A percentile compares a stretch with the other conserved stretches of the same genome.
Evolutionary conservation across 2,329 filamentous ascomycete species (phyloP).

Genomic region (Dichotomopilus funicola): DNA sequence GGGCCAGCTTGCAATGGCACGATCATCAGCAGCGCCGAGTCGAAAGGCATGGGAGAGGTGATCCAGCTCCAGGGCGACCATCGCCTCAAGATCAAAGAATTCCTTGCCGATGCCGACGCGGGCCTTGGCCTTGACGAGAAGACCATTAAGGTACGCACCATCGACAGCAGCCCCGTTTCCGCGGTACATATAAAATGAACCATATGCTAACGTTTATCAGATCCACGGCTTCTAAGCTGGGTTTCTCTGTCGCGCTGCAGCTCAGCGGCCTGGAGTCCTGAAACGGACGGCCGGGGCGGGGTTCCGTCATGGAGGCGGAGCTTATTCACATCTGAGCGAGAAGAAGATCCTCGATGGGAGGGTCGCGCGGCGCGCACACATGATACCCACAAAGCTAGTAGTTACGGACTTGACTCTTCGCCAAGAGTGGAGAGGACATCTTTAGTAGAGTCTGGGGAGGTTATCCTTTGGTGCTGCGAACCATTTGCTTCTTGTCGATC

Average conservation of each 20-base stretch:
- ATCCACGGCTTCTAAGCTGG: constrained; percentile 58
- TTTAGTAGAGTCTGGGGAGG: background rate
- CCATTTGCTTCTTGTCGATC: constrained; percentile 17
- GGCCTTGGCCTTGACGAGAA: constrained; percentile 90
- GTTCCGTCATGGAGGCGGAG: constrained; percentile 5
- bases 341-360: constrained; percentile 7
- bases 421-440: constrained; percentile 10
- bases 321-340: constrained; percentile 14
- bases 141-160: constrained; percentile 76
- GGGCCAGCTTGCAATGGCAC: constrained; percentile 94
- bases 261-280: constrained; percentile 15
- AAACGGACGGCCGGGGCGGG: constrained; percentile 14
- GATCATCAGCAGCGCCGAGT: constrained; percentile 70
- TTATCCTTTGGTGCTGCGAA: constrained; percentile 14
- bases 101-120: constrained; percentile 92
- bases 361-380: constrained; percentile 19
- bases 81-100: constrained; percentile 97
- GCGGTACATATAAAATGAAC: too few relatives aligned
- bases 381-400: constrained; percentile 22
- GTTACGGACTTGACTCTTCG: constrained; percentile 14
- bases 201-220: constrained; percentile 23
- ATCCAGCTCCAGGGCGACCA: constrained; percentile 99
- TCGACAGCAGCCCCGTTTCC: background rate
- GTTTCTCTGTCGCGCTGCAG: constrained; percentile 30
- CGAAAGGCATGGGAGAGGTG: constrained; percentile 92